Conservation (phyloP, 352 stramenopile species). For the Phytophthora pini region DNA sequence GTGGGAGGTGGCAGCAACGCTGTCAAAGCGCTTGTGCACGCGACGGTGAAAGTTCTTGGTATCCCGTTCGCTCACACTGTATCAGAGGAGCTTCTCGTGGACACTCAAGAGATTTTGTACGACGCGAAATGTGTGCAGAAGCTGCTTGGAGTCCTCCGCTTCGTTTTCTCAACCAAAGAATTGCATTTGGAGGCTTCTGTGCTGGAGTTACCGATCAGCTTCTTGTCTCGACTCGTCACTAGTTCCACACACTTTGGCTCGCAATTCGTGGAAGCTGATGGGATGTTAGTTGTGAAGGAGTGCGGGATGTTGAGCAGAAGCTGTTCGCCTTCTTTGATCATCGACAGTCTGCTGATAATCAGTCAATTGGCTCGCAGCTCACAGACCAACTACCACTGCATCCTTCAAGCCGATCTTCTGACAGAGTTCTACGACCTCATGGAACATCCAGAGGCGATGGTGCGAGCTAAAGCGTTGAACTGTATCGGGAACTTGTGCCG, state of each 20-base stretch:
- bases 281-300: constrained; percentile 74
- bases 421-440: constrained; percentile 67
- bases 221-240: constrained; percentile 84
- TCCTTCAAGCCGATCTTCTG: constrained; percentile 62
- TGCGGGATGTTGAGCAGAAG: constrained; percentile 57
- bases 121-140: constrained; percentile 71
- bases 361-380: constrained; percentile 89
- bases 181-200: constrained; percentile 64
- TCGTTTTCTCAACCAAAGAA: constrained; percentile 62
- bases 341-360: constrained; percentile 85
- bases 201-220: constrained; percentile 77
- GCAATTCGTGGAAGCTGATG: constrained; percentile 79
- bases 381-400: constrained; percentile 71
- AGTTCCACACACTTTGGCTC: constrained; percentile 85
- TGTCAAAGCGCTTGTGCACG: constrained; percentile 83
- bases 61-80: constrained; percentile 79
- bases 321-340: constrained; percentile 68
- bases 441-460: constrained; percentile 66
- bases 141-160: constrained; percentile 67
- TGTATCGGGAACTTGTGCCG: constrained; percentile 94
- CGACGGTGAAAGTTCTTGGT: constrained; percentile 85
- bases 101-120: constrained; percentile 79
- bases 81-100: constrained; percentile 69
- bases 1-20: constrained; percentile 81
- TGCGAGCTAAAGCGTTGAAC: constrained; percentile 90